A percentile compares a stretch with the other conserved stretches of the same genome.
These are phyloP conservation scores for Candida berthetii DNA, from an alignment of 805 yeast species.

Conservation along the genomic window DNA sequence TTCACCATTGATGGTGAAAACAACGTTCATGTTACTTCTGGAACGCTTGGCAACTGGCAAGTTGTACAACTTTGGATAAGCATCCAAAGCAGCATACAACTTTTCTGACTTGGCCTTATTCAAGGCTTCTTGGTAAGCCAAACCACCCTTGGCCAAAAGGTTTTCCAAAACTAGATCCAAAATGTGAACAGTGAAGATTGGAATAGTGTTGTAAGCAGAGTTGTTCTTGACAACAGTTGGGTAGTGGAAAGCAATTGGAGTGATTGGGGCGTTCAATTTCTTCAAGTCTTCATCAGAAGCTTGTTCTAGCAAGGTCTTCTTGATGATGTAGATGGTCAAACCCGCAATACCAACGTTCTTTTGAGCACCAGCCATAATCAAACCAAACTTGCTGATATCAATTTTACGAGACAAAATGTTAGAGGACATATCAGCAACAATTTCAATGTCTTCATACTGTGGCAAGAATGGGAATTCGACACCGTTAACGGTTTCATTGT, in stretches of 20 bases:
- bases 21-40: conserved; percentile 91
- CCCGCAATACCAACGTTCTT: conserved; percentile 98
- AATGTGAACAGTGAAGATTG: conserved; percentile 86
- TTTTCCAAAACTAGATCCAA: conserved; percentile 70
- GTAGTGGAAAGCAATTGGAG: conserved; percentile 86
- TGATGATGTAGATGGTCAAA: conserved; percentile 83
- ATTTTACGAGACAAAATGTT: conserved; percentile 77
- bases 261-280: conserved; percentile 59
- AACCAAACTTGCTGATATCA: conserved; percentile 80
- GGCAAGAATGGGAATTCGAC: conserved; percentile 58
- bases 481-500: conserved; percentile 96
- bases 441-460: conserved; percentile 60
- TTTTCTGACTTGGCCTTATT: conserved; percentile 57
- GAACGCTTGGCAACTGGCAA: conserved; percentile 56
- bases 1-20: conserved; percentile 66
- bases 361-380: conserved; percentile 97
- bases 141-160: conserved; percentile 66
- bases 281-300: conserved; percentile 57
- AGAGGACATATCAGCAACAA: conserved; percentile 94
- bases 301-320: conserved; percentile 67
- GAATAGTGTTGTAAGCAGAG: conserved; percentile 93
- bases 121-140: conserved; percentile 48
- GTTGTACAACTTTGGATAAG: conserved; percentile 56
- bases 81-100: conserved; percentile 62
- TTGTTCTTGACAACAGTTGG: conserved; percentile 84